These are phyloP conservation scores for Leptodontidium sp. DNA, from an alignment of 2,329 filamentous ascomycete species.

Conservation along the genomic window DNA sequence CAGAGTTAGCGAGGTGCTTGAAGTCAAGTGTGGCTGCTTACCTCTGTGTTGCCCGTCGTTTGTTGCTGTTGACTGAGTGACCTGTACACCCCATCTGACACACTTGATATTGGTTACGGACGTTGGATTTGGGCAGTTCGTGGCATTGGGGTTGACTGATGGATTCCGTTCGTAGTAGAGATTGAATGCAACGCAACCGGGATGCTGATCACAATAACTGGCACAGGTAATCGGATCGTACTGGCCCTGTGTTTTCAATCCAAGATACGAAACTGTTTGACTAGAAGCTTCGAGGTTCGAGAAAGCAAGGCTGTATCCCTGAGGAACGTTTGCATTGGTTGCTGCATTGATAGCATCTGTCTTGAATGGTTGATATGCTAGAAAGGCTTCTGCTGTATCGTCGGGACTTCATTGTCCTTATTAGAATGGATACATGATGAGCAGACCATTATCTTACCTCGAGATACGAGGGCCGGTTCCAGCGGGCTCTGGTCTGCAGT, in stretches of 20 bases:
- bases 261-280: conserved; percentile 44
- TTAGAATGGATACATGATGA: not conserved
- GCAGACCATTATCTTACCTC: conserved; percentile 17
- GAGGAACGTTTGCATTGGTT: conserved; percentile 41
- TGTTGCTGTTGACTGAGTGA: conserved; percentile 44
- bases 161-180: conserved; percentile 50
- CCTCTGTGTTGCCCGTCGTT: conserved; percentile 48
- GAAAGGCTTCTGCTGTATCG: conserved; percentile 36
- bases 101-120: conserved; percentile 49
- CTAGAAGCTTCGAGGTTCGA: conserved; percentile 44
- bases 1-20: conserved; percentile 7
- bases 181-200: conserved; percentile 48
- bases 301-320: conserved; percentile 48
- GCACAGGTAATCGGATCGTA: conserved; percentile 46
- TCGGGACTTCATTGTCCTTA: conserved; percentile 23
- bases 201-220: conserved; percentile 42
- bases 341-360: conserved; percentile 29
- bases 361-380: conserved; percentile 33
- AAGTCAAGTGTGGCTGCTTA: conserved; percentile 11
- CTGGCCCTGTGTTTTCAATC: conserved; percentile 41
- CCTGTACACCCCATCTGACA: conserved; percentile 46
- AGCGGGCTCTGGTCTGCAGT: conserved; percentile 29
- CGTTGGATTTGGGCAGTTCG: conserved; percentile 46
- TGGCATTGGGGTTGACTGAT: conserved; percentile 41
- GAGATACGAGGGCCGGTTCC: conserved; percentile 32